These are phyloP conservation scores for Phytophthora citricola DNA, from an alignment of 352 stramenopile genomes.

Conservation along the genomic window DNA sequence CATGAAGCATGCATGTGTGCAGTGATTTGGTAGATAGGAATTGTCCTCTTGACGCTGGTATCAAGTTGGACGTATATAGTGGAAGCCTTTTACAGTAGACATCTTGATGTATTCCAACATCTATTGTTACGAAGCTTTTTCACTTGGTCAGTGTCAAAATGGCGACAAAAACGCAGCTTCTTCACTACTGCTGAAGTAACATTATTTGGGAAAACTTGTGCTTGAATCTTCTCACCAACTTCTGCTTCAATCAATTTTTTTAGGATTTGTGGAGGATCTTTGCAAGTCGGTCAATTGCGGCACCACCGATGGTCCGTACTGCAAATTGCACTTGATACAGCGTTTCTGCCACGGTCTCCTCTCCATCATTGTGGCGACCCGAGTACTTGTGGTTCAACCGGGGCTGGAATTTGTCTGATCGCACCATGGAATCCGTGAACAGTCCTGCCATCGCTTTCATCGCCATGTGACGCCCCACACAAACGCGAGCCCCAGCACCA, in stretches of 20 bases:
- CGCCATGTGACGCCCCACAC: slow-evolving; percentile 40
- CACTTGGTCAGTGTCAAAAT: too few relatives aligned
- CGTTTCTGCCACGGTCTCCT: slow-evolving; percentile 34
- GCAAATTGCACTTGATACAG: slow-evolving; percentile 35
- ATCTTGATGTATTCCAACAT: too few relatives aligned
- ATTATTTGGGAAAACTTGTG: too few relatives aligned
- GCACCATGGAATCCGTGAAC: slow-evolving; percentile 36
- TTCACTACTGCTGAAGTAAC: too few relatives aligned
- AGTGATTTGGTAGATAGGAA: slow-evolving; percentile 11
- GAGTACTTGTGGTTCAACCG: slow-evolving; percentile 43
- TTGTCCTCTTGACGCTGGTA: slow-evolving; percentile 11
- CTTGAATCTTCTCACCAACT: not conserved
- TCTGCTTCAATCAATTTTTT: slow-evolving; percentile 7
- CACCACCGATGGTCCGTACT: slow-evolving; percentile 7
- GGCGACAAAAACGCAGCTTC: too few relatives aligned
- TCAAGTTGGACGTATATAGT: not conserved
- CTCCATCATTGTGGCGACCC: slow-evolving; percentile 41
- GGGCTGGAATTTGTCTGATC: slow-evolving; percentile 35
- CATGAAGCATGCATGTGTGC: slow-evolving; percentile 2
- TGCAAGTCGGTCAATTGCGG: slow-evolving; percentile 9
- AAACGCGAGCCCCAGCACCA: slow-evolving; percentile 35
- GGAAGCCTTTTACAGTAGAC: too few relatives aligned
- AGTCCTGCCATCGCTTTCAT: slow-evolving; percentile 46
- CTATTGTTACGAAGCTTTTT: not conserved
- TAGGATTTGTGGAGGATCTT: not conserved